Evolutionary conservation across 805 yeast species (phyloP), one percentile per base, ranked within the genome.

Genomic region (Metschnikowia picachoensis): DNA sequence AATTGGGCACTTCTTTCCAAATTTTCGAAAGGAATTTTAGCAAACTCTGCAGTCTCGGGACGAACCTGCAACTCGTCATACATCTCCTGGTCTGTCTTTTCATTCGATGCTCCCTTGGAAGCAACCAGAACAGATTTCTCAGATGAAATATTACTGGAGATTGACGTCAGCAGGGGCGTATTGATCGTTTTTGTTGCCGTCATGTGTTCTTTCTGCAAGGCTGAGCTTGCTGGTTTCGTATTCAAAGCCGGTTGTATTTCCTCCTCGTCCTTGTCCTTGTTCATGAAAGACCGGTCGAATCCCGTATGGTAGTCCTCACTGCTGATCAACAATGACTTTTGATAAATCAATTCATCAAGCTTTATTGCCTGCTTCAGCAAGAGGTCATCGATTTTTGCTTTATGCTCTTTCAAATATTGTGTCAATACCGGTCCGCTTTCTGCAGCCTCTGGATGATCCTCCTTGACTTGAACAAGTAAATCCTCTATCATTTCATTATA

Each of bases 401-500:
- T 73, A 67, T 92, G 97, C 43, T 74, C 80, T 45, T 68, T 60
- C 62, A 76, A 71, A 46, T 65, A 64, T 20, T 70, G 60, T 13
- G 72, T 55, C 33, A 71, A 58, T 30, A 63, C 63, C 0, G 66
- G 70, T 8, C 64, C 55, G 43, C 69, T 63, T 4, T 65, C 60
- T 0, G 68, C 67, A 4, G 78, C 76, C 42, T 78, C 77, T 27
- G 70, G 69, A 16, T 73, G 76, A 57, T 88, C 94, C 14, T 74
- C 77, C 39, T 74, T 78, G 52, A 91, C 72, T 61, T 89, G 96
- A n/a, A 77, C 77, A 56, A 92, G 78, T 57, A 95, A 74, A 62
- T 89, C 95, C 62, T 87, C 95, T 41, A 92, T 81, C 97, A 92
- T 91, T 59, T 90, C 97, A 60, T 85, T 86, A 61, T 87, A 91